These are phyloP conservation scores for Penicillium oxalicum DNA, from an alignment of 2,329 filamentous ascomycete genomes.

Conservation along the genomic window DNA sequence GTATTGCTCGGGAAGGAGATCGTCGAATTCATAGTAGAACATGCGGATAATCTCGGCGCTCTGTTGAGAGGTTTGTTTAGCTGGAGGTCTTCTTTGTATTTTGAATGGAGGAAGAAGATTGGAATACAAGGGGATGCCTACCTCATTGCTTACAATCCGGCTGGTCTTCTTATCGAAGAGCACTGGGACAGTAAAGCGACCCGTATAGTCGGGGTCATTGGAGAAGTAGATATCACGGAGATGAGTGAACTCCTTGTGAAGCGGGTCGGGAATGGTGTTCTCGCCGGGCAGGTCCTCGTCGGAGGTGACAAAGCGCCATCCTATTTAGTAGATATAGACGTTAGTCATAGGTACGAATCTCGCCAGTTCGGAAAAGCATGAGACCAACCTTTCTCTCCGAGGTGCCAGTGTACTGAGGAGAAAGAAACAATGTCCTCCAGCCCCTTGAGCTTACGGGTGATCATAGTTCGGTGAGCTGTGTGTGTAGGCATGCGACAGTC, in stretches of 20 bases:
- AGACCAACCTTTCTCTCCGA: slow-evolving; percentile 56
- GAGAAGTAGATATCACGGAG: slow-evolving; percentile 76
- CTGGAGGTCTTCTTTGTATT: not conserved
- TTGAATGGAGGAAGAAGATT: too few relatives aligned
- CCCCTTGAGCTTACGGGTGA: slow-evolving; percentile 84
- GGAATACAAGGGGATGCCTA: slow-evolving; percentile 11
- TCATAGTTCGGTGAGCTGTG: slow-evolving; percentile 74
- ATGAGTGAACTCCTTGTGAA: slow-evolving; percentile 62
- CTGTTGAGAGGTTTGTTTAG: slow-evolving; percentile 20
- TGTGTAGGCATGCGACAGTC: not conserved
- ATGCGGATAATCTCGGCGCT: slow-evolving; percentile 86
- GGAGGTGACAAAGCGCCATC: slow-evolving; percentile 74
- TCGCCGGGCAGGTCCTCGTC: slow-evolving; percentile 56
- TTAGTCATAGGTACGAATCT: too few relatives aligned
- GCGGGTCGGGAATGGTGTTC: slow-evolving; percentile 50
- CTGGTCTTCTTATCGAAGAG: slow-evolving; percentile 65
- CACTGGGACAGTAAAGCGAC: slow-evolving; percentile 81
- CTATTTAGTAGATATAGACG: slow-evolving; percentile 30
- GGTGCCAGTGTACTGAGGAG: slow-evolving; percentile 89
- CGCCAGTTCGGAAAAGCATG: too few relatives aligned
- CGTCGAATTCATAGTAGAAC: slow-evolving; percentile 77
- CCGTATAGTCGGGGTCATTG: slow-evolving; percentile 63
- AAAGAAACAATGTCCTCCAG: slow-evolving; percentile 74
- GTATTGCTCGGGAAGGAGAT: slow-evolving; percentile 56
- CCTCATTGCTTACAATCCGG: slow-evolving; percentile 85